Base-by-base conservation (phyloP, 2,329 filamentous ascomycete genomes). In the Ascochyta koolunga region DNA sequence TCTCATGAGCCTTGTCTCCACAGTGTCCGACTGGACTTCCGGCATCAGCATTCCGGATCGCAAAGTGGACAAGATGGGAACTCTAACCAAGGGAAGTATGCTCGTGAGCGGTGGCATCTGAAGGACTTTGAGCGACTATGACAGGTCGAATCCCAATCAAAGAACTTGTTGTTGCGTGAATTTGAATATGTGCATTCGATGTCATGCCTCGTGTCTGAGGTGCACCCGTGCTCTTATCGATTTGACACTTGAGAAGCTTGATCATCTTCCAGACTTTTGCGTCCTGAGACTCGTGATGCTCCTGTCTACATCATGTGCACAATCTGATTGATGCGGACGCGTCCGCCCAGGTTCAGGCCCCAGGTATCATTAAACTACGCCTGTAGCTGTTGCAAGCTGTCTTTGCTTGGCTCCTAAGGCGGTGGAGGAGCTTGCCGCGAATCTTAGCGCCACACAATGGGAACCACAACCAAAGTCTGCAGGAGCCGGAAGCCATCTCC, bases 401-500 rank as follows among this genome's bases (percentile, higher is more conserved):
- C 59, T 42, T 55, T 54, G 54, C 65, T 70, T 67, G 64, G 63
- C 66, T 62, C 61, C 56, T 61, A 54, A 64, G 63, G 66, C 58
- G 68, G 65, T 66, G 70, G 62, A 64, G 62, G 64, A 70, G 62
- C 60, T 56, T 65, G 64, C 66, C 61, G 67, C 67, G 58, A 64
- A 66, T 59, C 48, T 61, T 50, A 70, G 64, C 70, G 70, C 70
- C 70, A 72, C 68, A 65, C 25, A 62, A 59, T 69, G 67, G 65
- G 62, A 71, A 68, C 65, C 50, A 62, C 54, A 58, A 61, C 69
- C 66, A 71, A 62, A 69, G 47, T 61, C 61, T 65, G 65, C 63
- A 62, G 66, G 55, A 65, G 60, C 66, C 58, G 62, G 61, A 64
- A 57, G 56, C 58, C 51, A 54, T 68, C 61, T 67, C 62, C 64